These are phyloP conservation scores for Astraeus odoratus DNA, from an alignment of 768 basidiomycete species.

Conservation along the genomic window DNA sequence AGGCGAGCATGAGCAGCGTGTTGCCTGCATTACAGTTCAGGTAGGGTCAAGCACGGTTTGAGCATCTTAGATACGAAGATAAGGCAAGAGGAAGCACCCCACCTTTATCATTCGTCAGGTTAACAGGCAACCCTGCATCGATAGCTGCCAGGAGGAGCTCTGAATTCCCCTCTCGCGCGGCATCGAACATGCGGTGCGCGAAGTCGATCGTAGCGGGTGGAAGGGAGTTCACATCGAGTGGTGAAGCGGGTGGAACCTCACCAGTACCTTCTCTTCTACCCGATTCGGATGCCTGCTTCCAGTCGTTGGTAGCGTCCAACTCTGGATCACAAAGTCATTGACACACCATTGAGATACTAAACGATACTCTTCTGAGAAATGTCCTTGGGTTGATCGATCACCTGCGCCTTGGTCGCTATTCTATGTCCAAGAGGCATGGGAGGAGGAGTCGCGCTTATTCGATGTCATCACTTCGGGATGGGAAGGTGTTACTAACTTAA, in stretches of 20 bases:
- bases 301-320: background rate
- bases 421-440: no score
- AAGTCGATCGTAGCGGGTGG: slow-evolving; percentile 37
- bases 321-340: no score
- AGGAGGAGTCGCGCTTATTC: no score
- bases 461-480: no score
- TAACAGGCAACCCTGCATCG: slow-evolving; percentile 61
- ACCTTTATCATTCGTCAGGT: slow-evolving; percentile 72
- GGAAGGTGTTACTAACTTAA: no score
- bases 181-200: slow-evolving; percentile 70
- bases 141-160: slow-evolving; percentile 51
- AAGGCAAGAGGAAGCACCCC: background rate
- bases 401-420: no score
- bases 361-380: no score
- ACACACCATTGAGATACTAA: no score
- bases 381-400: no score
- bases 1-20: slow-evolving; percentile 71
- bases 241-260: no score
- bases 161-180: slow-evolving; percentile 54
- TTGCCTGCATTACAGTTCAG: slow-evolving; percentile 42
- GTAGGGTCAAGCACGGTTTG: background rate
- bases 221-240: slow-evolving; percentile 11
- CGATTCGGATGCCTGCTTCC: slow-evolving; percentile 1
- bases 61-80: background rate
- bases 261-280: background rate